Evolutionary conservation across 1,284 basidiomycete species (phyloP).

Genomic region (Leccinum pachyderme): DNA sequence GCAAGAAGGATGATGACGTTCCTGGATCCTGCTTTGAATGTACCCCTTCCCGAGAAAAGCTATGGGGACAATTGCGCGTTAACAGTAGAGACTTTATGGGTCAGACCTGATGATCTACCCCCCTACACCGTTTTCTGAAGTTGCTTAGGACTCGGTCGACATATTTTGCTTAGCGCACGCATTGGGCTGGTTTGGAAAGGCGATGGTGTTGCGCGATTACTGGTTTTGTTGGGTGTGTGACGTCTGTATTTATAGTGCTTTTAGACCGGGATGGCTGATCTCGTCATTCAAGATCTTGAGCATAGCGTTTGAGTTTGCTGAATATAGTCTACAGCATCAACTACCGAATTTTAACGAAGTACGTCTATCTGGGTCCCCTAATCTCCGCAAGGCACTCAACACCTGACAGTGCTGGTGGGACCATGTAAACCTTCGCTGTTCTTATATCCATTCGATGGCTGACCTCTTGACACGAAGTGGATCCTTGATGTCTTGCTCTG

Average conservation of each 20-base stretch:
- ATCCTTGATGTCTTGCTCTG: constrained; percentile 80
- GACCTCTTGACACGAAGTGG: constrained; percentile 52
- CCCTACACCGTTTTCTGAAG: constrained; percentile 8
- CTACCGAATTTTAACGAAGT: constrained; percentile 82
- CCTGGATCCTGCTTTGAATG: constrained; percentile 69
- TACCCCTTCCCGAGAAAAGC: constrained; percentile 74
- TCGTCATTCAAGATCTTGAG: constrained; percentile 63
- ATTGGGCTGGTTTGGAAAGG: constrained; percentile 85
- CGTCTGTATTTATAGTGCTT: constrained; percentile 5
- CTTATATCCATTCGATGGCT: constrained; percentile 3
- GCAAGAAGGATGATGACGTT: constrained; percentile 76
- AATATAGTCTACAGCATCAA: constrained; percentile 82
- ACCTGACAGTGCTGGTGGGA: constrained; percentile 79
- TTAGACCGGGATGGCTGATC: constrained; percentile 5
- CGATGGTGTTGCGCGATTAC: constrained; percentile 80
- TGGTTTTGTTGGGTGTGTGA: constrained; percentile 82
- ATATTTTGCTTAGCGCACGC: constrained; percentile 82
- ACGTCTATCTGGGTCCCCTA: constrained; percentile 25
- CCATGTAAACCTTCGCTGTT: constrained; percentile 51
- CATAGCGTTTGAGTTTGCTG: constrained; percentile 81
- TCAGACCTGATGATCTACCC: constrained; percentile 33
- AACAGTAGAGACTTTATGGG: constrained; percentile 65
- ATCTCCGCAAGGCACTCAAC: constrained; percentile 17
- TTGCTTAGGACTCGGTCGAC: constrained; percentile 66
- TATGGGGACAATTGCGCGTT: constrained; percentile 79